Evolutionary conservation across 768 basidiomycete genomes (phyloP), one percentile per base, ranked within the genome.

Genomic region (Hydnum rufescens): DNA sequence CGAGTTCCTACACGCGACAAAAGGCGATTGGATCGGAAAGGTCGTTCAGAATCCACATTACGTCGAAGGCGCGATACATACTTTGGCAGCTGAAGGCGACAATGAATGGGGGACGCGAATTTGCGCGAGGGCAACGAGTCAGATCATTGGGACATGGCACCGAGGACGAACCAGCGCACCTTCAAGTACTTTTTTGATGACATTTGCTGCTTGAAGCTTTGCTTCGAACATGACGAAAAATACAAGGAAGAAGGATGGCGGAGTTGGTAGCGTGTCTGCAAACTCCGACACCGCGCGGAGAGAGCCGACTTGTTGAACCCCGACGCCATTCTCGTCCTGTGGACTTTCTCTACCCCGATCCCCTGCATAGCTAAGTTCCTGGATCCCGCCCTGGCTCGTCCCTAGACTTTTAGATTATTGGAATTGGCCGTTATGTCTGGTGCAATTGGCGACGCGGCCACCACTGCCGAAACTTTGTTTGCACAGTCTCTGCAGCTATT

Each of bases 171-270:
- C 23, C 16, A 22, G 65, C 79, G 13, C 57, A 93, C 93, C 81
- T 61, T 99, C 93, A 6, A 99, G 73, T 46, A 99, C 73, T 62
- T 86, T 88, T 67, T 97, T 97, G 57, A 97, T 73, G 3, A 80
- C 78, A 3, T 80, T 80, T 4, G 93, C 90, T 68, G 89, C 81
- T 52, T 75, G 71, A 46, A 97, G 75, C 63, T 81, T 82, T 28
- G 93, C 93, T 80, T 96, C 93, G 53, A 88, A 73, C 85, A 88
- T 87, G 56, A 6, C 28, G 36, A 39, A 39, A 13, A 22, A 22
- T 39, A 39, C 22, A 39, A 13, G 36, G 36, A 39, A 13, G 22
- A 22, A 39, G 36, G 13, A 22, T 39, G 13, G 22, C 13, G 36
- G 13, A 39, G 36, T 13, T 39, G 36, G 22, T n/a, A n/a, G n/a